Percentiles rank a stretch among this genome's conserved stretches.
These are phyloP conservation scores for Auxenochlorella protothecoides DNA, from an alignment of 139 green algal genomes.

Conservation along the genomic window DNA sequence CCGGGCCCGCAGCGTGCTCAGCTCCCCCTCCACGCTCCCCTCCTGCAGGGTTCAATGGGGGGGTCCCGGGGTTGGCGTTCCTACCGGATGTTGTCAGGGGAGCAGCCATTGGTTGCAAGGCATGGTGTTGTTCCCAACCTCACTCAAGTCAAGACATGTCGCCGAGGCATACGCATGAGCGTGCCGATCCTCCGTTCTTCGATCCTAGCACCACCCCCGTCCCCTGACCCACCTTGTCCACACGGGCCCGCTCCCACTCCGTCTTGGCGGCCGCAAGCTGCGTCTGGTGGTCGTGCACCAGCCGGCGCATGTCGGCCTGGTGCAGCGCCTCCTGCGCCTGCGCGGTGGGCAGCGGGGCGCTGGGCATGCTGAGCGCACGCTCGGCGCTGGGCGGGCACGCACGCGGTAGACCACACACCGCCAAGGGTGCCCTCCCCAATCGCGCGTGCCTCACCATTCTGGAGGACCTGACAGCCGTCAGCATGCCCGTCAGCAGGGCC, in stretches of 20 bases:
- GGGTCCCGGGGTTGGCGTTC: not conserved
- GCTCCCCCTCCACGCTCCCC: too few relatives aligned
- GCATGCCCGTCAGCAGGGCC: constrained; percentile 5
- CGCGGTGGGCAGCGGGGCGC: not conserved
- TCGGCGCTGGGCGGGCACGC: too few relatives aligned
- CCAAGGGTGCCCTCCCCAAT: not conserved
- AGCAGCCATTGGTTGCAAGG: not conserved
- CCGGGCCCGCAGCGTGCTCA: too few relatives aligned
- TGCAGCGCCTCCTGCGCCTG: constrained; percentile 14
- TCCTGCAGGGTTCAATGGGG: too few relatives aligned
- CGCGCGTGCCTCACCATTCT: constrained; percentile 1
- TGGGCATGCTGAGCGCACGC: too few relatives aligned
- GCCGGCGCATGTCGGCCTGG: constrained; percentile 9
- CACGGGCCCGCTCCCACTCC: constrained; percentile 11
- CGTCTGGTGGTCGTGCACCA: constrained; percentile 18
- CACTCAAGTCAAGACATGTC: not conserved
- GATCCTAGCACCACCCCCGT: not conserved
- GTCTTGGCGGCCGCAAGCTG: constrained; percentile 17
- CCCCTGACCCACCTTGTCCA: constrained; percentile 2
- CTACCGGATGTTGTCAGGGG: not conserved
- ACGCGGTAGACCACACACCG: not conserved
- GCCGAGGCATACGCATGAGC: not conserved
- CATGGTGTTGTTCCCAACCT: not conserved
- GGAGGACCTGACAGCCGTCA: constrained; percentile 2
- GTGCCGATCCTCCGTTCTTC: not conserved